phyloP scores from a whole-genome alignment of 345 rosid species.

The Eucalyptus pauciflora region DNA sequence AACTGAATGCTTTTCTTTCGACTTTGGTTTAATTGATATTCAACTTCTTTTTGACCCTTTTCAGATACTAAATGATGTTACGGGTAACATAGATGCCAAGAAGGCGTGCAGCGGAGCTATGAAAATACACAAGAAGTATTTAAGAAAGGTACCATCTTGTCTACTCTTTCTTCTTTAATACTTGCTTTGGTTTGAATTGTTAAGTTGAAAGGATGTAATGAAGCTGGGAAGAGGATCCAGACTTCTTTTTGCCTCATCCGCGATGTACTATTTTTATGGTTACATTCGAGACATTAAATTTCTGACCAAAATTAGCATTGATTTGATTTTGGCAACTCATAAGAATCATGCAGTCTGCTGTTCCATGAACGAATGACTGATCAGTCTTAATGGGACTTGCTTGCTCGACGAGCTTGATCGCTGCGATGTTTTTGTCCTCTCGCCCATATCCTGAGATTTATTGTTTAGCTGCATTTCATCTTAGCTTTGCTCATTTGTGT shows the following conservation, averaged over 20 bases:
- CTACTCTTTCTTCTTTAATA: not conserved
- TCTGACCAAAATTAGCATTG: not conserved
- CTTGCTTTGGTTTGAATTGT: not conserved
- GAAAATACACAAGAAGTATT: conserved; percentile 94
- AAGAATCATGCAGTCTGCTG: not conserved
- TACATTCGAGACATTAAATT: not conserved
- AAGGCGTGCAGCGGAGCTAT: conserved; percentile 85
- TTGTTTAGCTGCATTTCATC: not conserved
- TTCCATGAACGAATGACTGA: not conserved
- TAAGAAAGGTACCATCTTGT: conserved; percentile 48
- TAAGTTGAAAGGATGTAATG: not conserved
- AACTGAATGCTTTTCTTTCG: not conserved
- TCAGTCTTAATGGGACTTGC: not conserved
- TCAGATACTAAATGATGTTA: conserved; percentile 83
- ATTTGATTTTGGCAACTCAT: not conserved
- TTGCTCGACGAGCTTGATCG: not conserved
- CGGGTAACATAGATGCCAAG: conserved; percentile 87
- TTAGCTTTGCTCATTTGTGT: not conserved
- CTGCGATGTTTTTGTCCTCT: not conserved
- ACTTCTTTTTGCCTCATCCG: not conserved
- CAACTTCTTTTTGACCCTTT: not conserved
- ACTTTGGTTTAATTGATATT: not conserved
- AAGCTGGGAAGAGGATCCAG: not conserved
- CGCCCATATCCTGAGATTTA: not conserved
- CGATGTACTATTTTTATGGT: not conserved